Conservation (phyloP, 176 grass and related monocot genomes). For the Carex kokanica region DNA sequence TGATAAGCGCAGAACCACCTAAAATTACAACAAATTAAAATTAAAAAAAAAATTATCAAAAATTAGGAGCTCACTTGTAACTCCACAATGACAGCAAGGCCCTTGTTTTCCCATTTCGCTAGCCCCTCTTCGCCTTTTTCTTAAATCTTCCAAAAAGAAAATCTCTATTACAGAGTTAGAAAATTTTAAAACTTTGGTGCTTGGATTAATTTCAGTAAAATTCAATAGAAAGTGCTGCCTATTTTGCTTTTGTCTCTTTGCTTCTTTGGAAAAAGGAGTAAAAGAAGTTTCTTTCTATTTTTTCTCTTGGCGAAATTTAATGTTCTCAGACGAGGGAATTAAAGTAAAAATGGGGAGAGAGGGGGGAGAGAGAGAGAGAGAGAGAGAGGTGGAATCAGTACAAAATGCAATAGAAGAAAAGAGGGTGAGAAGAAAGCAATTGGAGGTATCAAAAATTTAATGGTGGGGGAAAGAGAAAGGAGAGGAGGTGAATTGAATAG, state of each 20-base stretch:
- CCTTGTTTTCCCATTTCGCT: slow-evolving; percentile 47
- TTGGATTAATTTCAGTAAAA: slow-evolving; percentile 12
- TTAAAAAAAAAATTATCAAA: neutral
- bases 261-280: neutral
- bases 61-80: slow-evolving; percentile 54
- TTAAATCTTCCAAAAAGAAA: slow-evolving; percentile 11
- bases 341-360: neutral
- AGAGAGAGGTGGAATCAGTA: slow-evolving; percentile 24
- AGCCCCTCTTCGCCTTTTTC: slow-evolving; percentile 15
- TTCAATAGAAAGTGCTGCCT: slow-evolving; percentile 16
- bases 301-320: neutral
- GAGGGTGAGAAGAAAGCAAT: slow-evolving; percentile 23
- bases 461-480: slow-evolving; percentile 31
- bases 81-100: slow-evolving; percentile 59
- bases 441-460: slow-evolving; percentile 31
- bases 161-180: slow-evolving; percentile 4
- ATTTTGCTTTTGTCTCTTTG: neutral
- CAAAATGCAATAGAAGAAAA: slow-evolving; percentile 18
- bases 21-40: slow-evolving; percentile 6
- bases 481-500: slow-evolving; percentile 38
- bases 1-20: neutral
- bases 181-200: neutral
- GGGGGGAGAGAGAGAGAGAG: neutral
- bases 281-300: neutral
- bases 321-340: neutral